These are phyloP conservation scores for Misopates orontium DNA, from an alignment of 257 asterid species.

Conservation along the genomic window DNA sequence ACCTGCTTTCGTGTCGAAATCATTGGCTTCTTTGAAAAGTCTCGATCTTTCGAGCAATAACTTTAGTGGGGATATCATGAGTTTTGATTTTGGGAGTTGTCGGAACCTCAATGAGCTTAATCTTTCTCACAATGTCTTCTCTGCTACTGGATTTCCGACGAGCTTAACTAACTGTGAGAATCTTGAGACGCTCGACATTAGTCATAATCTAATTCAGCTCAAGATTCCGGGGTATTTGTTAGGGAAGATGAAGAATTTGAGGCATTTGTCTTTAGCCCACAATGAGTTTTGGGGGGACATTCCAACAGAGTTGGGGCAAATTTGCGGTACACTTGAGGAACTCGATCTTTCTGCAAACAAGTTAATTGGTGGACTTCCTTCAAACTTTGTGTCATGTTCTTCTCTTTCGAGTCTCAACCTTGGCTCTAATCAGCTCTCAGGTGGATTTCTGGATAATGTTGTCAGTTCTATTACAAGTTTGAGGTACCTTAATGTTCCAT, in stretches of 20 bases:
- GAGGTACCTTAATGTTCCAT: conserved; percentile 46
- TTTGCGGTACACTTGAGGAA: conserved; percentile 58
- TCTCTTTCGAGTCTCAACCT: conserved; percentile 61
- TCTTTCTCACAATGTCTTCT: conserved; percentile 61
- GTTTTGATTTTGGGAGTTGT: conserved; percentile 52
- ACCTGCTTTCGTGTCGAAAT: conserved; percentile 29
- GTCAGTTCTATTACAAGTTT: conserved; percentile 67
- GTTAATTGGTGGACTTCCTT: conserved; percentile 69
- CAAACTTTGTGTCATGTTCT: conserved; percentile 51
- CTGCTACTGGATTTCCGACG: conserved; percentile 53
- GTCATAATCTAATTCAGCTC: conserved; percentile 52
- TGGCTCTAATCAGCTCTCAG: conserved; percentile 73
- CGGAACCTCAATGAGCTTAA: conserved; percentile 51
- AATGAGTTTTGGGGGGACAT: conserved; percentile 65
- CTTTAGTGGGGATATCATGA: conserved; percentile 51
- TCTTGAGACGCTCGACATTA: conserved; percentile 56
- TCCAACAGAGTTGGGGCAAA: conserved; percentile 54
- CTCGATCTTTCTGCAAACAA: conserved; percentile 76
- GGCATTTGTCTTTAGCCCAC: conserved; percentile 46
- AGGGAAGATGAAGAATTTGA: conserved; percentile 55
- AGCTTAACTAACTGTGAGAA: conserved; percentile 55
- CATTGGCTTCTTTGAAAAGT: conserved; percentile 31
- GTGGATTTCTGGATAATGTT: conserved; percentile 59
- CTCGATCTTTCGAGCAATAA: conserved; percentile 75
- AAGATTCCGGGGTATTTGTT: conserved; percentile 56